Evolutionary conservation across 202 grass and related monocot genomes (phyloP).

Genomic region (Brachypodium distachyon): DNA sequence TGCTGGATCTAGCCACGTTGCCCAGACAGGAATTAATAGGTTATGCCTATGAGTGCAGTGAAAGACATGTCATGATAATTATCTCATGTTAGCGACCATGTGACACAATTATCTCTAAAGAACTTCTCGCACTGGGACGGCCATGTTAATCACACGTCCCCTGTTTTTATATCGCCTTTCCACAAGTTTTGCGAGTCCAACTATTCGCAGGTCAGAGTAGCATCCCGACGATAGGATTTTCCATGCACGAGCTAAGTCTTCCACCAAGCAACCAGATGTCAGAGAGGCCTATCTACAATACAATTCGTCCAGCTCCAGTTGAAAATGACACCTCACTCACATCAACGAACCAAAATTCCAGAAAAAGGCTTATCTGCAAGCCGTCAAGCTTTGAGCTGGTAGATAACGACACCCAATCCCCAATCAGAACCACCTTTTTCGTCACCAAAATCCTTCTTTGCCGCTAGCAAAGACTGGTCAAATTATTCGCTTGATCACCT

Average conservation of each 20-base stretch:
- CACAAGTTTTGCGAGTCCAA: not conserved
- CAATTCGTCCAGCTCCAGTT: not conserved
- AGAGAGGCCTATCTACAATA: not conserved
- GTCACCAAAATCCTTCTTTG: not conserved
- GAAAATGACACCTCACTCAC: not conserved
- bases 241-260: not conserved
- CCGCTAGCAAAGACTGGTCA: not conserved
- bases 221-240: not conserved
- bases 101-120: not conserved
- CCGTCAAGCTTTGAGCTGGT: not conserved
- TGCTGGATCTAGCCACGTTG: not conserved
- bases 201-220: not conserved
- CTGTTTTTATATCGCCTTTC: not conserved
- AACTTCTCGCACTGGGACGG: not conserved
- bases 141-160: not conserved
- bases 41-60: not conserved
- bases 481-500: not conserved
- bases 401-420: not conserved
- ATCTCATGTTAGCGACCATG: not conserved
- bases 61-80: not conserved
- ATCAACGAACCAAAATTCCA: not conserved
- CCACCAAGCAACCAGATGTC: not conserved
- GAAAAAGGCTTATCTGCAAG: not conserved
- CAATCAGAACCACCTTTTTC: not conserved
- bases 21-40: not conserved